phyloP scores from a whole-genome alignment of 1,284 basidiomycete species.

The Heterobasidion occidentale region DNA sequence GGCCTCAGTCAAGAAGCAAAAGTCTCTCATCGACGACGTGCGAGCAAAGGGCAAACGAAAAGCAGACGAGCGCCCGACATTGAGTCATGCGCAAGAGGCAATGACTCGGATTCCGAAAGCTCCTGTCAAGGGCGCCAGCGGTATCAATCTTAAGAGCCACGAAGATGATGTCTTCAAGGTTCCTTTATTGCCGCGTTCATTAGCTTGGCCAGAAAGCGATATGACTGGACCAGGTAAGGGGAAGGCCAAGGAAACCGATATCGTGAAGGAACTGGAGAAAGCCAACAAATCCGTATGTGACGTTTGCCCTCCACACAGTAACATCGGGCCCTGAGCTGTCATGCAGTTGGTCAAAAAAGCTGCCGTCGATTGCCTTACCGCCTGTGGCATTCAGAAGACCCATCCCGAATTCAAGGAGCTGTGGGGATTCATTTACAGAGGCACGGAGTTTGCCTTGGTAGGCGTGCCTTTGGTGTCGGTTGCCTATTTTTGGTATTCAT shows the following conservation, averaged over 20 bases:
- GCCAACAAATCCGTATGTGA: slow-evolving; percentile 30
- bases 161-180: slow-evolving; percentile 28
- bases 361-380: slow-evolving; percentile 27
- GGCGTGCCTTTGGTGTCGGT: not conserved
- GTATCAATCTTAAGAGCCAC: not conserved
- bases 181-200: slow-evolving; percentile 17
- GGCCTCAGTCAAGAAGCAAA: not conserved
- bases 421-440: slow-evolving; percentile 23
- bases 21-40: not conserved
- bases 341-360: slow-evolving; percentile 36
- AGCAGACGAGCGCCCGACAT: slow-evolving; percentile 9
- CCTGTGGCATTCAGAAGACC: slow-evolving; percentile 40
- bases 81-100: slow-evolving; percentile 19
- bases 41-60: not conserved
- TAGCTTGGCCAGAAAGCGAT: slow-evolving; percentile 21
- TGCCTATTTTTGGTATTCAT: not conserved
- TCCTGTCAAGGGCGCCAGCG: not conserved
- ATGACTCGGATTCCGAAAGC: slow-evolving; percentile 17
- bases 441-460: slow-evolving; percentile 25
- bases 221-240: slow-evolving; percentile 10
- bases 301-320: not conserved
- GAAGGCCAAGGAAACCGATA: slow-evolving; percentile 20
- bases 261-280: slow-evolving; percentile 24
- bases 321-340: not conserved
- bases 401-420: slow-evolving; percentile 46